Base-by-base conservation (phyloP, 2,329 filamentous ascomycete genomes). In the Bretziella fagacearum region DNA sequence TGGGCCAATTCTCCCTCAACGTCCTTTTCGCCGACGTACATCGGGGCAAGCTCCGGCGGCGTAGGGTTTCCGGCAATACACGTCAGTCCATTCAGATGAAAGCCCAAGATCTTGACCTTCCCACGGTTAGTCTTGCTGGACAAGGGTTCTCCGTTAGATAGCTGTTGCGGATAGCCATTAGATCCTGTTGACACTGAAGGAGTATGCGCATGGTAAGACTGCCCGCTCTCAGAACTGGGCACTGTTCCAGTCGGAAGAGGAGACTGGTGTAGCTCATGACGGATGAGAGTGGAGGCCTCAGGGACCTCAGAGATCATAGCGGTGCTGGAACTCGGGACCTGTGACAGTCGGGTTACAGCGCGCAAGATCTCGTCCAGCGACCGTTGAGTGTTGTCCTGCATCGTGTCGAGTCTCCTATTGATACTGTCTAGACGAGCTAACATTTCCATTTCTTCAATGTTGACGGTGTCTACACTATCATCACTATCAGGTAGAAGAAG, bases 51-150 rank as follows among this genome's bases (percentile, higher is more conserved):
- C 10, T 35, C 22, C 13, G 39, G 48, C 6, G 29, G 23, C 4
- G 39, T 29, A 6, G 43, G 44, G 20, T 44, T 36, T 2, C 29
- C 37, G 15, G 47, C 35, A 7, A 52, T 46, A 10, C 42, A 45
- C 18, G 51, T 44, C 15, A 52, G 33, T n/a, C 51, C 48, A 30
- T 35, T 37, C 13, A 47, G 29, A 22, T 52, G 37, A 37, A 48
- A 49, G 13, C 50, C 50, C 7, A 51, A 37, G 18, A 35, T 39
- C 37, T 40, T 41, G 27, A 41, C 23, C 20, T 43, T 43, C n/a
- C n/a, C n/a, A n/a, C n/a, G 40, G 30, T 41, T 27, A n/a, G 13
- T 27, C 47, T n/a, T n/a, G n/a, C n/a, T n/a, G n/a, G n/a, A n/a
- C n/a, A n/a, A n/a, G n/a, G n/a, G n/a, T n/a, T n/a, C n/a, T n/a